These are phyloP conservation scores for Halophytophthora polymorphica DNA, from an alignment of 352 stramenopile species.

Conservation along the genomic window DNA sequence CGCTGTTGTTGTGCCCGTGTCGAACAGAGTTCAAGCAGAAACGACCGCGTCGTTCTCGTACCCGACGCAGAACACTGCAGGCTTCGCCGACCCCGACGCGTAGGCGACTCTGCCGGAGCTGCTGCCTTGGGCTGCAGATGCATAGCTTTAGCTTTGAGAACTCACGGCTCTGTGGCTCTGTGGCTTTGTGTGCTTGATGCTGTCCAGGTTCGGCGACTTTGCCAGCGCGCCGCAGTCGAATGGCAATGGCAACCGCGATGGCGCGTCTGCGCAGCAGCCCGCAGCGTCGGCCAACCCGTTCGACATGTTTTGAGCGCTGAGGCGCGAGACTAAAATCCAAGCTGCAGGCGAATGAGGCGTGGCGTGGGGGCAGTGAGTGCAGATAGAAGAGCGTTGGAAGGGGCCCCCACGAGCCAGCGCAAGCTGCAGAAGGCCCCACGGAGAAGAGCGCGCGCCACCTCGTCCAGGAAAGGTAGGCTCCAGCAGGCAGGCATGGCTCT, in stretches of 20 bases:
- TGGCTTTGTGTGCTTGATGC: constrained; percentile 9
- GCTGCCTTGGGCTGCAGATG: not conserved
- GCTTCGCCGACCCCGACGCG: constrained; percentile 44
- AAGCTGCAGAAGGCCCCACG: constrained; percentile 12
- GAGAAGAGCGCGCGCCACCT: not conserved
- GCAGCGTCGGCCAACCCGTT: constrained; percentile 68
- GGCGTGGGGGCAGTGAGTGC: constrained; percentile 7
- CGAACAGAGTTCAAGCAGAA: constrained; percentile 16
- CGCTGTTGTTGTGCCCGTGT: constrained; percentile 6
- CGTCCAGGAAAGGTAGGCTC: not conserved
- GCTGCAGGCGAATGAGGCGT: constrained; percentile 12
- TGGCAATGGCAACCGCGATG: too few species aligned
- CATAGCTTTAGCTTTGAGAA: not conserved
- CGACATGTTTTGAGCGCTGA: constrained; percentile 71
- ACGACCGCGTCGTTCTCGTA: constrained; percentile 36
- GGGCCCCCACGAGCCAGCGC: not conserved
- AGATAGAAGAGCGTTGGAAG: constrained; percentile 28
- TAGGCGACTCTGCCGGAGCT: constrained; percentile 19
- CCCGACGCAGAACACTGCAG: constrained; percentile 21
- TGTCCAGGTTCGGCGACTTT: constrained; percentile 53
- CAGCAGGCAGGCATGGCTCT: too few species aligned
- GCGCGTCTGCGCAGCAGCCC: constrained; percentile 27
- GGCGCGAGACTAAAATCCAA: too few species aligned
- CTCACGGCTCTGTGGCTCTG: not conserved
- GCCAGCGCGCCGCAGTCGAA: constrained; percentile 4